Percentiles rank a stretch among this genome's conserved stretches.
These are phyloP conservation scores for Huiozyma naganishii DNA, from an alignment of 805 yeast genomes.

Conservation along the genomic window DNA sequence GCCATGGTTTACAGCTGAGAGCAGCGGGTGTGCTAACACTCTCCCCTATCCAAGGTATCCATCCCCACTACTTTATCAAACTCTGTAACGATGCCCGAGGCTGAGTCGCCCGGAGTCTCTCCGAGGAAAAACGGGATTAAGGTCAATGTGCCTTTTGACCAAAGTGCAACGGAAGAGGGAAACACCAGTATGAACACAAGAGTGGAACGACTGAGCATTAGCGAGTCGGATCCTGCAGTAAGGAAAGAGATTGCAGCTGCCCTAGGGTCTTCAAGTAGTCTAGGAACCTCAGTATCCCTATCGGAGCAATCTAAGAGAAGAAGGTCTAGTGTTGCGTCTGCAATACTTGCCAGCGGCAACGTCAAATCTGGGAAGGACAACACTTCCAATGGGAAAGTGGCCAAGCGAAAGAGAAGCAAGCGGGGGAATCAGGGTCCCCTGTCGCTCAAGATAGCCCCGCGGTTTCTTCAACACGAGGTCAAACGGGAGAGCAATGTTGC, in stretches of 20 bases:
- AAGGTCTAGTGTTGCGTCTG: constrained; percentile 21
- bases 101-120: constrained; percentile 7
- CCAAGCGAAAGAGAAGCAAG: constrained; percentile 26
- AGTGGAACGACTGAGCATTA: constrained; percentile 22
- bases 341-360: background rate
- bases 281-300: background rate
- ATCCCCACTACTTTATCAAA: too few species aligned
- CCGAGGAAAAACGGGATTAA: constrained; percentile 4
- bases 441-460: too few species aligned
- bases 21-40: too few species aligned
- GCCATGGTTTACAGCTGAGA: too few species aligned
- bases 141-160: background rate
- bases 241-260: constrained; percentile 8
- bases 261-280: constrained; percentile 1
- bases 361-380: constrained; percentile 6
- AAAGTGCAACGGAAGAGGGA: background rate
- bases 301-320: constrained; percentile 10
- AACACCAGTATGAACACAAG: constrained; percentile 7
- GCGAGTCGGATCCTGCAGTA: constrained; percentile 7
- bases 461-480: too few species aligned
- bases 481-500: background rate
- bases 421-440: constrained; percentile 6
- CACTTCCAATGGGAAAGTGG: constrained; percentile 2
- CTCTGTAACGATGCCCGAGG: too few species aligned
- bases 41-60: too few species aligned